Evolutionary conservation across 441 rosid species (phyloP).

Genomic region (Corymbia citriodora): DNA sequence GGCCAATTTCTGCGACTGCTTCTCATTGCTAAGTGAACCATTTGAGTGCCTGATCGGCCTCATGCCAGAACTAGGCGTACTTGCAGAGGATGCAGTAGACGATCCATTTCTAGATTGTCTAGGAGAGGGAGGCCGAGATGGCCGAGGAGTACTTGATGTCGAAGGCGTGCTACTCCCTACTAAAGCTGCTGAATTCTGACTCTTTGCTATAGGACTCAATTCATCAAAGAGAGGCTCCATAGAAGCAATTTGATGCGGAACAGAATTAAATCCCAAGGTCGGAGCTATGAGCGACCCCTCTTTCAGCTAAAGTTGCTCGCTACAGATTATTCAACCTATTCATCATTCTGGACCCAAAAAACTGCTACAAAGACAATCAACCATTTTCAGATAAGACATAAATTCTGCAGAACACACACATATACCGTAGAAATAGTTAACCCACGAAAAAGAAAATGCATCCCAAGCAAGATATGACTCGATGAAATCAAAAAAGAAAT

Average conservation of each 20-base stretch:
- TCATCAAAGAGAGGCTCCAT: conserved; percentile 49
- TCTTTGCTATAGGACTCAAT: conserved; percentile 34
- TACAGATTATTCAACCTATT: not conserved
- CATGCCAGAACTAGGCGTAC: not conserved
- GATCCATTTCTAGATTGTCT: conserved; percentile 32
- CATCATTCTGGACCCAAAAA: not conserved
- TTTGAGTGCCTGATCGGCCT: conserved; percentile 7
- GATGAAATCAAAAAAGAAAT: not conserved
- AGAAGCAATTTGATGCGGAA: not conserved
- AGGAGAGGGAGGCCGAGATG: conserved; percentile 33
- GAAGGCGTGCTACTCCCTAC: not conserved
- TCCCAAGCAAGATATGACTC: not conserved
- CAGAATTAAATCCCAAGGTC: not conserved
- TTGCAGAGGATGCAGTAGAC: conserved; percentile 10
- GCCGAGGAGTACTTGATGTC: conserved; percentile 11
- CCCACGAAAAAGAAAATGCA: not conserved
- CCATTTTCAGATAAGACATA: not conserved
- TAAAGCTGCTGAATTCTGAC: conserved; percentile 24
- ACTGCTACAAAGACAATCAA: not conserved
- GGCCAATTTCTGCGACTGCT: conserved; percentile 14
- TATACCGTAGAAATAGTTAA: not conserved
- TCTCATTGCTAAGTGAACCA: conserved; percentile 18
- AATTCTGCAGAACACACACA: not conserved
- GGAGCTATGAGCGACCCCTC: not conserved
- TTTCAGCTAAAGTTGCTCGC: not conserved